Evolutionary conservation across 345 rosid genomes (phyloP).

Genomic region (Populus alba): DNA sequence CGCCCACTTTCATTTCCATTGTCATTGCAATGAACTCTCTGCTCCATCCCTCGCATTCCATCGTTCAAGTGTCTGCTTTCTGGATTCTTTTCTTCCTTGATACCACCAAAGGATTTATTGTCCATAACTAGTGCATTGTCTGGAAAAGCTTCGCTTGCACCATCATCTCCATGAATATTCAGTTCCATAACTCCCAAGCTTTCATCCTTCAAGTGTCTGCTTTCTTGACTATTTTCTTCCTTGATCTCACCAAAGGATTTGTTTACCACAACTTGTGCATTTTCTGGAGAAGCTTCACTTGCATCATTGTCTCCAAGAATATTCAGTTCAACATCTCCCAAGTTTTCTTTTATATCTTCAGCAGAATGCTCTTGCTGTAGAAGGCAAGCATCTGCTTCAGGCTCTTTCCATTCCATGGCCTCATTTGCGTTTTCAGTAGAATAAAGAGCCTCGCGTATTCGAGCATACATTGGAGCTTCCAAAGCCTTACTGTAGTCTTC

Average conservation of each 20-base stretch:
- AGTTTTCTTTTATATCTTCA: constrained; percentile 5
- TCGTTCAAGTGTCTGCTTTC: constrained; percentile 4
- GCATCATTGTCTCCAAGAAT: not conserved
- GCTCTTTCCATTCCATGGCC: constrained; percentile 26
- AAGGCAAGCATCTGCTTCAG: constrained; percentile 10
- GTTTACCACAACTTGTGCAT: not conserved
- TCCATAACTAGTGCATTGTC: not conserved
- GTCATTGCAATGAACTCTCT: constrained; percentile 9
- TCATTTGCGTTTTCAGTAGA: constrained; percentile 25
- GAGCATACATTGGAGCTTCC: constrained; percentile 59
- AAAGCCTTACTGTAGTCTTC: constrained; percentile 68
- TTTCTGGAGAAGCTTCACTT: constrained; percentile 1
- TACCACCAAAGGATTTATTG: constrained; percentile 6
- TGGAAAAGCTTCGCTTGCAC: not conserved
- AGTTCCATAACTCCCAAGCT: constrained; percentile 7
- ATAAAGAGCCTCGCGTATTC: constrained; percentile 53
- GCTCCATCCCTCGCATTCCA: not conserved
- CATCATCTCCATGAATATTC: constrained; percentile 6
- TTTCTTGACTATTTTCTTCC: constrained; percentile 13
- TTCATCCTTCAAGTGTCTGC: not conserved
- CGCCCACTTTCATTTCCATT: constrained; percentile 13
- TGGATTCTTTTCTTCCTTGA: constrained; percentile 12
- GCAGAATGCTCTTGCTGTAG: constrained; percentile 16
- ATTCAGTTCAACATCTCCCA: constrained; percentile 11
- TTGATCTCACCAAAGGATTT: constrained; percentile 15